phyloP scores from a whole-genome alignment of 2,329 filamentous ascomycete genomes.

The Trichothecium sympodiale region DNA sequence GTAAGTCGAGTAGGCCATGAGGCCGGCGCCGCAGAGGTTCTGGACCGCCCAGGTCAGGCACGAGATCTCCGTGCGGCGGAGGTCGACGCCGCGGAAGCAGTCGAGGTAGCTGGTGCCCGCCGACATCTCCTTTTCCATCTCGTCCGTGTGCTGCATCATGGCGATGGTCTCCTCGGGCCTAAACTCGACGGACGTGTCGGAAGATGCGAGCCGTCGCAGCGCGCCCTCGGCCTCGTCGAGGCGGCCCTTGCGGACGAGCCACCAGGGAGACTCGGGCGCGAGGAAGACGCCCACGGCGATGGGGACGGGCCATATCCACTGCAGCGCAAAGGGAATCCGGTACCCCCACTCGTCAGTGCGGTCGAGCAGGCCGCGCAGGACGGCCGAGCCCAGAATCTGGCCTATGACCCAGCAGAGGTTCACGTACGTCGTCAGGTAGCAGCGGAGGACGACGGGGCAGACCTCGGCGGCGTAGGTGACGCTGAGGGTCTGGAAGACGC shows the following conservation, averaged over 20 bases:
- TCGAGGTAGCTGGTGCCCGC: constrained; percentile 18
- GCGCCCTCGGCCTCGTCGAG: constrained; percentile 20
- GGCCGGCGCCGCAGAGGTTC: constrained; percentile 16
- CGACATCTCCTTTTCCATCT: constrained; percentile 5
- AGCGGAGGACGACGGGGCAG: constrained; percentile 38
- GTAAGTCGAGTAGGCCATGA: constrained; percentile 10
- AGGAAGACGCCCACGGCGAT: constrained; percentile 29
- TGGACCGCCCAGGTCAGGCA: constrained; percentile 26
- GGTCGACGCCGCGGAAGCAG: constrained; percentile 26
- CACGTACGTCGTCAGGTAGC: constrained; percentile 29
- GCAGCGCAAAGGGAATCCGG: constrained; percentile 35
- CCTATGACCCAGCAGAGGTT: constrained; percentile 41
- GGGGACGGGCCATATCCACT: constrained; percentile 37
- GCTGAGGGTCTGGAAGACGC: constrained; percentile 39
- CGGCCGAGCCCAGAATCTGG: constrained; percentile 31
- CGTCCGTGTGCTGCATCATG: constrained; percentile 10
- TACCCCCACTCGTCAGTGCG: constrained; percentile 30
- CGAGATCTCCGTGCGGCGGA: constrained; percentile 21
- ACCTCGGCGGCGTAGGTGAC: constrained; percentile 57
- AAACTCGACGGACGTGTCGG: constrained; percentile 1
- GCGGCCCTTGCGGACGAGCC: constrained; percentile 30
- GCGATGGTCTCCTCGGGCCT: constrained; percentile 9
- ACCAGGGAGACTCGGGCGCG: constrained; percentile 40
- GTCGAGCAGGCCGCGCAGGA: constrained; percentile 27
- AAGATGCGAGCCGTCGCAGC: constrained; percentile 9